Conservation (phyloP, 805 yeast genomes). For the Yarrowia sp. region DNA sequence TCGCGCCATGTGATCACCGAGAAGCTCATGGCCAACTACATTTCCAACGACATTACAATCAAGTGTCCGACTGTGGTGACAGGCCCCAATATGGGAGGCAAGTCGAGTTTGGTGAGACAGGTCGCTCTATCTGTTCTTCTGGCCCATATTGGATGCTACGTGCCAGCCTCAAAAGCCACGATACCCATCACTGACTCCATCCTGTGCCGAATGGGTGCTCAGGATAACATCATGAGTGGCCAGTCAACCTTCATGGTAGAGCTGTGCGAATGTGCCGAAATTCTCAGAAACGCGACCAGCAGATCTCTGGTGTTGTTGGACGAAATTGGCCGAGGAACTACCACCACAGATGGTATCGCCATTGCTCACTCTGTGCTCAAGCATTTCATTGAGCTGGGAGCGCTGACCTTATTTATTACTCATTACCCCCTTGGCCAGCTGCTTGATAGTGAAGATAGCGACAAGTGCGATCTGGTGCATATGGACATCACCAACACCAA, state of each 20-base stretch:
- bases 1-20: slow-evolving; percentile 76
- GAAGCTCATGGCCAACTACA: slow-evolving; percentile 70
- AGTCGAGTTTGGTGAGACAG: slow-evolving; percentile 76
- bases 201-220: slow-evolving; percentile 59
- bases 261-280: slow-evolving; percentile 68
- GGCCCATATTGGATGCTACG: slow-evolving; percentile 79
- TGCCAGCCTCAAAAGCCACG: slow-evolving; percentile 68
- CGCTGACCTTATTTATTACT: slow-evolving; percentile 79
- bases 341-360: slow-evolving; percentile 80
- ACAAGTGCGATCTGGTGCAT: slow-evolving; percentile 77
- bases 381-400: slow-evolving; percentile 58
- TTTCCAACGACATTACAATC: slow-evolving; percentile 56
- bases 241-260: slow-evolving; percentile 87
- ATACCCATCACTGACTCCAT: slow-evolving; percentile 72
- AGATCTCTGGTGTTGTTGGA: slow-evolving; percentile 70
- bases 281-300: slow-evolving; percentile 58
- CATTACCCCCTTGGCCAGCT: slow-evolving; percentile 75
- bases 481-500: slow-evolving; percentile 52
- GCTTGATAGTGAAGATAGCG: slow-evolving; percentile 56
- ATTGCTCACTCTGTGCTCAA: slow-evolving; percentile 76
- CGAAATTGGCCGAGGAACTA: slow-evolving; percentile 79
- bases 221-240: slow-evolving; percentile 75
- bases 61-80: slow-evolving; percentile 71
- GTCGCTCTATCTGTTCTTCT: slow-evolving; percentile 72
- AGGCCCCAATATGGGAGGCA: slow-evolving; percentile 92